Base-by-base conservation (phyloP, 2,329 filamentous ascomycete genomes). In the Sporothrix globosa region DNA sequence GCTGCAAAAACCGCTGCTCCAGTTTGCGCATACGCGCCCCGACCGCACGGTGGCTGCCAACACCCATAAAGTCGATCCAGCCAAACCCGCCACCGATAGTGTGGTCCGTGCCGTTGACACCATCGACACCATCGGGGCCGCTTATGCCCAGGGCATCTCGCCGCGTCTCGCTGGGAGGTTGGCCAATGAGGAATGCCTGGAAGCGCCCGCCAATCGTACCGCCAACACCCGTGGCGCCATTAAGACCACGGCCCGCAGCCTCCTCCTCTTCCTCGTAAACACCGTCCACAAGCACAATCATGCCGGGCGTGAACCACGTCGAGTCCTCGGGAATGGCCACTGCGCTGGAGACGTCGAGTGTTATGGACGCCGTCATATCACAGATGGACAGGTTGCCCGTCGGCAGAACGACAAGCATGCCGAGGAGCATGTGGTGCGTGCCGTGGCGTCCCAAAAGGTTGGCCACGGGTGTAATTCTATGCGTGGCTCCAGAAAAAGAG, bases 21-120 rank as follows among this genome's bases (percentile, higher is more conserved):
- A 97, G 84, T 71, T 87, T 89, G 69, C 92, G 88, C 95, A 98
- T 97, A 70, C 91, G 90, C 1, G 87, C 80, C 0, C 95, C 94
- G 0, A 91, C 88, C 7, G 93, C 93, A 60, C 93, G 90, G 79
- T 97, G 93, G 76, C 93, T 97, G 48, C 95, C 95, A 0, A 96
- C 87, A 6, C 95, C 96, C 1, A 98, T 84, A 77, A 98, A 99
- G 79, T 98, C 96, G 68, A 97, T 93, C 94, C 96, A 99, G 56
- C 96, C 96, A 77, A 98, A 97, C 0, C 92, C 92, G 71, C 92
- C 92, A 39, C 90, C 91, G 54, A 91, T 88, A 52, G 87, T 89
- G 72, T 87, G 83, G 71, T 87, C 86, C 24, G 83, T 81, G 9
- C 21, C 61, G 17, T 44, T 24, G 4, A 7, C 24, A 30, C 41